Evolutionary conservation across 192 early-diverging fungal species (phyloP).

Genomic region (Coemansia sp.): DNA sequence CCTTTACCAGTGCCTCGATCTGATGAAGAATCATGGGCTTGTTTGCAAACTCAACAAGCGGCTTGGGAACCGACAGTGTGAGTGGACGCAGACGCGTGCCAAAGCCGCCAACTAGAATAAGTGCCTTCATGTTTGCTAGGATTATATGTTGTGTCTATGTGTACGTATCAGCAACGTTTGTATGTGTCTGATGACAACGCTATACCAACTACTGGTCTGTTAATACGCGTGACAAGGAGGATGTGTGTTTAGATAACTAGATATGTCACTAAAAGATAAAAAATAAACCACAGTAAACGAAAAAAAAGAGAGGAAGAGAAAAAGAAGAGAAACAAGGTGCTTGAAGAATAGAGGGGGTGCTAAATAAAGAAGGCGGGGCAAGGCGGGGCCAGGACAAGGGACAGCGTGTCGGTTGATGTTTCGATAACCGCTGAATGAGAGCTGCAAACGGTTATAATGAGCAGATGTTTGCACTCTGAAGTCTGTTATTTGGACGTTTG

Average conservation of each 20-base stretch:
- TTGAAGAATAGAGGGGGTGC: background rate
- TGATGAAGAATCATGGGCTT: constrained; percentile 99
- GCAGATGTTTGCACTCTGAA: too few species aligned
- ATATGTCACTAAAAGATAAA: constrained; percentile 1
- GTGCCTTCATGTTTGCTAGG: constrained; percentile 67
- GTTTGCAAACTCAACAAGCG: constrained; percentile 99
- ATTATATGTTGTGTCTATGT: constrained; percentile 1
- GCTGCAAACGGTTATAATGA: background rate
- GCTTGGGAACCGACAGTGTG: constrained; percentile 95
- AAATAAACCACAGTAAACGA: background rate
- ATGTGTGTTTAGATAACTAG: background rate
- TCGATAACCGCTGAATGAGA: background rate
- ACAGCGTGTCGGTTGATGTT: background rate
- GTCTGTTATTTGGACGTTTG: too few species aligned
- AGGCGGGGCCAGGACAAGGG: too few species aligned
- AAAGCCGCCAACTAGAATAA: constrained; percentile 89
- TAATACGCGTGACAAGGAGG: background rate
- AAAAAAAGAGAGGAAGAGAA: background rate
- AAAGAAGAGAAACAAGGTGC: constrained; percentile 5
- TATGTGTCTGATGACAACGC: constrained; percentile 4
- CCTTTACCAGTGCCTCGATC: constrained; percentile 95
- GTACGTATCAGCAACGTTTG: background rate
- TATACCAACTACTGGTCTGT: background rate
- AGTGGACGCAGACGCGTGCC: constrained; percentile 98
- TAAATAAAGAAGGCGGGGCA: background rate